These are phyloP conservation scores for Phytophthora tentaculata DNA, from an alignment of 352 stramenopile genomes.

Conservation along the genomic window DNA sequence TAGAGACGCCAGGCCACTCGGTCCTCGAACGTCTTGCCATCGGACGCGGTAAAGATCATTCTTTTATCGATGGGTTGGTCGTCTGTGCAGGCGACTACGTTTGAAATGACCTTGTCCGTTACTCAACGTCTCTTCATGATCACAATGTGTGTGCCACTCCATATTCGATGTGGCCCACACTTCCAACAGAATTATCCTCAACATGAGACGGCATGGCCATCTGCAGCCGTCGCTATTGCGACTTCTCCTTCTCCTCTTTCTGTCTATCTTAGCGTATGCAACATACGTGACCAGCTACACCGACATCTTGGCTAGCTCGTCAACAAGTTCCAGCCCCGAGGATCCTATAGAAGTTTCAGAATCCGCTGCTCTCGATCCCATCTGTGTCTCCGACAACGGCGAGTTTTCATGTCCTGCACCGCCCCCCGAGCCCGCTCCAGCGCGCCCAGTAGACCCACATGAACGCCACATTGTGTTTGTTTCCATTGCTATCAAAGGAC, in stretches of 20 bases:
- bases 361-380: slow-evolving; percentile 11
- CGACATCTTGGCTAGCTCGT: slow-evolving; percentile 5
- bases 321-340: slow-evolving; percentile 19
- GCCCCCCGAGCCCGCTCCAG: not conserved
- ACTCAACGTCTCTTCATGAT: slow-evolving; percentile 35
- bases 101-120: slow-evolving; percentile 22
- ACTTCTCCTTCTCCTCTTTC: slow-evolving; percentile 22
- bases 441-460: slow-evolving; percentile 20
- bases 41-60: slow-evolving; percentile 79
- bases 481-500: slow-evolving; percentile 83
- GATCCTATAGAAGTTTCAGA: slow-evolving; percentile 11
- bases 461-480: slow-evolving; percentile 77
- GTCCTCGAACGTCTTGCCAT: slow-evolving; percentile 89
- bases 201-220: slow-evolving; percentile 17
- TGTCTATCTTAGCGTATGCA: slow-evolving; percentile 19
- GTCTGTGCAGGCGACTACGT: slow-evolving; percentile 8
- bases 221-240: slow-evolving; percentile 14
- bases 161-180: slow-evolving; percentile 12
- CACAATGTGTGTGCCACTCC: slow-evolving; percentile 11
- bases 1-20: slow-evolving; percentile 85
- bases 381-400: slow-evolving; percentile 25
- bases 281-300: slow-evolving; percentile 26
- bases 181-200: not conserved
- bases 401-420: slow-evolving; percentile 24
- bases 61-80: not conserved